These are phyloP conservation scores for Asterophora lycoperdoides DNA, from an alignment of 768 basidiomycete genomes.

Conservation along the genomic window DNA sequence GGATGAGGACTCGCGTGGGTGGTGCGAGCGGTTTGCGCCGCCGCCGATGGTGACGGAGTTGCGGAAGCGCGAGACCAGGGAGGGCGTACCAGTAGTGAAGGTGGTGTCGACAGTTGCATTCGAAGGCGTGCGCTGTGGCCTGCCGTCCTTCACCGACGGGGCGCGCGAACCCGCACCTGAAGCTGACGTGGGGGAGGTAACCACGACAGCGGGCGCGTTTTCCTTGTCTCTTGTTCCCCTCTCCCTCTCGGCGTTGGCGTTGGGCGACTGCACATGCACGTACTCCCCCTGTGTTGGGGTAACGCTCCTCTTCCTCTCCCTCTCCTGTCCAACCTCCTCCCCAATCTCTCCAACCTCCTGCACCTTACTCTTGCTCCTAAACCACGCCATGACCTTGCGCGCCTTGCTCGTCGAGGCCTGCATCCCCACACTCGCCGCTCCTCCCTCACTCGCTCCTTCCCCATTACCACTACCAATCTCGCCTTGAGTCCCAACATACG, in stretches of 20 bases:
- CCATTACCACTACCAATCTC: conserved; percentile 28
- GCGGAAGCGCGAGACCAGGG: conserved; percentile 45
- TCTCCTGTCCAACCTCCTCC: conserved; percentile 19
- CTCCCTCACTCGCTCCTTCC: conserved; percentile 7
- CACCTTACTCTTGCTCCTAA: conserved; percentile 68
- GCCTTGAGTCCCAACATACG: conserved; percentile 18
- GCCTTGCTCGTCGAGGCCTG: conserved; percentile 83
- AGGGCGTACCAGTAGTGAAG: conserved; percentile 31
- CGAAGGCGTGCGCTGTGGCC: conserved; percentile 43
- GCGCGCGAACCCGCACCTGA: neutral
- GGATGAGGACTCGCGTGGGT: too few relatives aligned
- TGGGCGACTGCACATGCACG: neutral
- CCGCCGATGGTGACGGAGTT: conserved; percentile 46
- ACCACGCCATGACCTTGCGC: conserved; percentile 98
- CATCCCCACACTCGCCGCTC: conserved; percentile 35
- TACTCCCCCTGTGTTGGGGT: conserved; percentile 30
- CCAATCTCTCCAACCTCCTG: conserved; percentile 33
- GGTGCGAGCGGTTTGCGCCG: too few relatives aligned
- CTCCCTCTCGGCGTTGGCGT: too few relatives aligned
- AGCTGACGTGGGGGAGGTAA: too few relatives aligned
- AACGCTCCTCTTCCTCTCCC: conserved; percentile 13
- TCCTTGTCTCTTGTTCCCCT: conserved; percentile 1
- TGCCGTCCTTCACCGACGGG: conserved; percentile 27
- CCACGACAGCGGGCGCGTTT: neutral
- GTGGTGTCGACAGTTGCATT: conserved; percentile 38